Base-by-base conservation (phyloP, 139 green algal genomes). In the Tetratostichococcus sp. region DNA sequence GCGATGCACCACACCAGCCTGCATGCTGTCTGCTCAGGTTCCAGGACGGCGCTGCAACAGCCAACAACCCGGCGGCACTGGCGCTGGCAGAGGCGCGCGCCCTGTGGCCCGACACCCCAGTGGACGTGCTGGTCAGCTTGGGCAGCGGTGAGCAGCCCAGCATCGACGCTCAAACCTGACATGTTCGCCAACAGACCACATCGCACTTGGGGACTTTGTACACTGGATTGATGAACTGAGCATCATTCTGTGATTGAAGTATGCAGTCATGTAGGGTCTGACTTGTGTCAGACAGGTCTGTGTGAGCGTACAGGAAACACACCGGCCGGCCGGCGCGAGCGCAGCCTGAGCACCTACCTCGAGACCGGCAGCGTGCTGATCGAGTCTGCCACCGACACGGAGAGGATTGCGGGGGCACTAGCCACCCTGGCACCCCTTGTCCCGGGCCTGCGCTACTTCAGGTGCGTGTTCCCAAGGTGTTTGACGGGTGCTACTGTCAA, bases 1-100 rank as follows among this genome's bases (percentile, higher is more conserved):
- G n/a, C n/a, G n/a, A n/a, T n/a, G n/a, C n/a, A n/a, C n/a, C n/a
- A n/a, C n/a, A n/a, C n/a, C n/a, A n/a, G n/a, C n/a, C n/a, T n/a
- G n/a, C n/a, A n/a, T n/a, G n/a, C n/a, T n/a, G n/a, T n/a, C n/a
- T n/a, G n/a, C 22, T 11, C 34, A 87, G 91, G 58, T 99, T 95
- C 77, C 92, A 97, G 73, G 95, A 99, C 72, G 95, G 95, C 21
- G 95, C 95, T 4, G 84, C 88, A 8, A 90, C 85, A 3, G 94
- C 91, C 65, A 99, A 99, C 86, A 99, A 99, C 82, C 95, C 95
- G 0, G 71, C 89, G 22, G 69, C 94, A 39, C 70, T 98, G 0
- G 94, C 91, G 14, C 50, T 97, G 28, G 79, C 68, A 43, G 91
- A 98, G 82, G 93, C 90, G 22, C 86, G 74, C 39, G 69, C 86